Conservation (phyloP, 495 filamentous ascomycete species). For the Lepidopterella palustris region DNA sequence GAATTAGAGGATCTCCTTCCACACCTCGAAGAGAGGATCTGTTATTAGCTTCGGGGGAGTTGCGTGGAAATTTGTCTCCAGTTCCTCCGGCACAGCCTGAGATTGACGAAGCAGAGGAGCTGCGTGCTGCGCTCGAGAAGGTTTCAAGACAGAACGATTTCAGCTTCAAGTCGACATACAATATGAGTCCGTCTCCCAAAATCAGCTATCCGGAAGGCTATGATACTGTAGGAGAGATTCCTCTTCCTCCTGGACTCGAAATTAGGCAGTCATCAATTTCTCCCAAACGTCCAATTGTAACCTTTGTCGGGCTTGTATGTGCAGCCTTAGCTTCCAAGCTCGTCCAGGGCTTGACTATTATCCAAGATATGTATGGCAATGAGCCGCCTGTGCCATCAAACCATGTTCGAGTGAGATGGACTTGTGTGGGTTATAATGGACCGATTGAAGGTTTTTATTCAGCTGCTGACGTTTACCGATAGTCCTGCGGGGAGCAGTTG, state of each 20-base stretch:
- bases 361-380: conserved; percentile 16
- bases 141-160: conserved; percentile 1
- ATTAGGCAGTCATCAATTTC: conserved; percentile 6
- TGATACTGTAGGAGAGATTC: conserved; percentile 9
- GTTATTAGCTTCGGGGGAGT: not conserved
- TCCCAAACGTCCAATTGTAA: conserved; percentile 2
- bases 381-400: conserved; percentile 17
- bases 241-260: conserved; percentile 11
- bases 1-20: not conserved
- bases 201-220: conserved; percentile 5
- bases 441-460: not conserved
- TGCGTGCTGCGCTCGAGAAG: conserved; percentile 16
- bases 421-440: conserved; percentile 21
- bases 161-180: not conserved
- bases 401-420: conserved; percentile 36
- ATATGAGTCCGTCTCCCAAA: not conserved
- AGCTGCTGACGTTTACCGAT: not conserved
- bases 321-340: conserved; percentile 9
- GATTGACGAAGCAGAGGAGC: conserved; percentile 18
- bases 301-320: conserved; percentile 18
- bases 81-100: conserved; percentile 15
- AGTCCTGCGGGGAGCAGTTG: conserved; percentile 34
- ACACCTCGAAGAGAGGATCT: not conserved
- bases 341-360: conserved; percentile 7
- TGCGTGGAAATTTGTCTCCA: not conserved